Percentiles rank a stretch among this genome's conserved stretches.
Evolutionary conservation across 352 stramenopile species (phyloP).

Genomic region (Pilasporangium apinafurcum): DNA sequence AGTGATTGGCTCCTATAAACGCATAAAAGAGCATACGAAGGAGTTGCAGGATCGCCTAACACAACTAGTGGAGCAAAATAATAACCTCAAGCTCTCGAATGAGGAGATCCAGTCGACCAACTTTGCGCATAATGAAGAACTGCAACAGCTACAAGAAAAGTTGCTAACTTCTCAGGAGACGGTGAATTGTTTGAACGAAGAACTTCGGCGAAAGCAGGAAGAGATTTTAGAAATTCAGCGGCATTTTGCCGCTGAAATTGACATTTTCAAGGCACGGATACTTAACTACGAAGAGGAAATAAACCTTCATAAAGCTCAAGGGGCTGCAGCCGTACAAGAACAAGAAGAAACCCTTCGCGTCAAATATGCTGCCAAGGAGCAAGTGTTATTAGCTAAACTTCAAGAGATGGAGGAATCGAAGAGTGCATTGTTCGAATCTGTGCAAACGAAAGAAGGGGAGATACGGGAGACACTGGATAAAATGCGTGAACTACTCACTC

Average conservation of each 20-base stretch:
- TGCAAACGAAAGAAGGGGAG: constrained; percentile 20
- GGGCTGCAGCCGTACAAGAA: constrained; percentile 11
- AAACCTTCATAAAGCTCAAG: constrained; percentile 5
- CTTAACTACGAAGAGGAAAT: constrained; percentile 21
- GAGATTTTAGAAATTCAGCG: constrained; percentile 10
- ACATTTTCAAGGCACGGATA: constrained; percentile 18
- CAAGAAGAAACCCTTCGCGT: constrained; percentile 13
- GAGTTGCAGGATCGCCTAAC: constrained; percentile 37
- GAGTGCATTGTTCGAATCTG: constrained; percentile 5
- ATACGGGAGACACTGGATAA: constrained; percentile 16
- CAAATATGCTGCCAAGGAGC: constrained; percentile 5
- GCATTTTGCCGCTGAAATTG: constrained; percentile 19
- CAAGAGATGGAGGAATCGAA: constrained; percentile 16
- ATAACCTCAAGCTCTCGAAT: constrained; percentile 11
- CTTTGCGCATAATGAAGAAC: constrained; percentile 18
- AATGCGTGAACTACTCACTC: constrained; percentile 15
- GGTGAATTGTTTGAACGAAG: constrained; percentile 4
- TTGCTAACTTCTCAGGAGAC: no score
- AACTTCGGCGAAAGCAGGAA: constrained; percentile 10
- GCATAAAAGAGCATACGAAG: constrained; percentile 34
- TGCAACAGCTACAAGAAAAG: constrained; percentile 25
- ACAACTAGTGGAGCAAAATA: constrained; percentile 9
- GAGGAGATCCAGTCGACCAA: constrained; percentile 17
- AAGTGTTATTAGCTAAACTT: constrained; percentile 12
- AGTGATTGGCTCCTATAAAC: constrained; percentile 56